Evolutionary conservation across 345 rosid species (phyloP).

Genomic region (Geranium rotundifolium): DNA sequence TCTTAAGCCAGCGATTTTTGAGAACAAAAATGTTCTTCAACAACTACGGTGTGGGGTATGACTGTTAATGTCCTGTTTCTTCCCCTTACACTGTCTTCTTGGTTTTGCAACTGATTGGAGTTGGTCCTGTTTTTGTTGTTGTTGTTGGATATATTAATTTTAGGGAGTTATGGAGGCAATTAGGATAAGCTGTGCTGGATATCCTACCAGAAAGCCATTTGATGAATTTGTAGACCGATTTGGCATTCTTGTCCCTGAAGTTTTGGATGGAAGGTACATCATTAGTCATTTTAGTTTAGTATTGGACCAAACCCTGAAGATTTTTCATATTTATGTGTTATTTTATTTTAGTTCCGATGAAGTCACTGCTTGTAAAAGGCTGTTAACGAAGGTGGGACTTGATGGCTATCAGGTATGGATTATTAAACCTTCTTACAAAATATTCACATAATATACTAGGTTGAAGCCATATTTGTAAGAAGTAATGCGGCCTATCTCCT

Average conservation of each 20-base stretch:
- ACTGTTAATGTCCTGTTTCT: conserved; percentile 5
- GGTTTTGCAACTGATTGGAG: not conserved
- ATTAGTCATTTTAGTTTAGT: conserved; percentile 10
- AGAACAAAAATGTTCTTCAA: conserved; percentile 75
- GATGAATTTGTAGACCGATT: conserved; percentile 82
- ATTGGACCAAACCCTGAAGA: not conserved
- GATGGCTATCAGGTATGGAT: conserved; percentile 77
- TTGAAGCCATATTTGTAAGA: too few species aligned
- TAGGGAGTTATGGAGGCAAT: conserved; percentile 99
- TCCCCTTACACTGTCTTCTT: not conserved
- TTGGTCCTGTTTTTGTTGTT: not conserved
- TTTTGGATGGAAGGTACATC: conserved; percentile 60
- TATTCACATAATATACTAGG: too few species aligned
- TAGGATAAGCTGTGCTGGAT: conserved; percentile 97
- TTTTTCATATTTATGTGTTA: conserved; percentile 8
- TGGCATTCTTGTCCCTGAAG: conserved; percentile 69
- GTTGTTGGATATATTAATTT: conserved; percentile 1
- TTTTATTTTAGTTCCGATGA: conserved; percentile 50
- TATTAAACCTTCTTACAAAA: not conserved
- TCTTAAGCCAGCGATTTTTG: conserved; percentile 89
- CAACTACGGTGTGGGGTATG: conserved; percentile 96
- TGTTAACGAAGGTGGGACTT: conserved; percentile 68
- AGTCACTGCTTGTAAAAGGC: conserved; percentile 75
- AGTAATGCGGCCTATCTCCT: too few species aligned
- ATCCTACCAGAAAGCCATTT: conserved; percentile 83